phyloP scores from a whole-genome alignment of 1,139 yeast species.

The Lodderomyces theae region DNA sequence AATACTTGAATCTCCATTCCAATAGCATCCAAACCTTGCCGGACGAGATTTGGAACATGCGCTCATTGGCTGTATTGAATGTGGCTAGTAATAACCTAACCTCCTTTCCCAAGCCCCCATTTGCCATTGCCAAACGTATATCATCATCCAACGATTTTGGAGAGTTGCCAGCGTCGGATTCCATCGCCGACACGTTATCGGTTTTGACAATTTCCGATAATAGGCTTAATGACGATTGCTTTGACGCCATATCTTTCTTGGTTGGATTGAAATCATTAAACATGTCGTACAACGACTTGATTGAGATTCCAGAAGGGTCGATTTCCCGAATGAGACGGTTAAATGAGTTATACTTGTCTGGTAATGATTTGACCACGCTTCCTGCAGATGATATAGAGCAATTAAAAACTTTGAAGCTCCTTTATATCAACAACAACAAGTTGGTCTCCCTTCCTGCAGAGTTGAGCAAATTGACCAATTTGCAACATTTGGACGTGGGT shows the following conservation, averaged over 20 bases:
- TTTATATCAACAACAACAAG: slow-evolving; percentile 80
- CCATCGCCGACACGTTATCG: slow-evolving; percentile 53
- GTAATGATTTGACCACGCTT: slow-evolving; percentile 73
- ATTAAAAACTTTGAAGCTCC: slow-evolving; percentile 54
- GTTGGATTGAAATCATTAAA: slow-evolving; percentile 63
- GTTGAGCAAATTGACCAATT: slow-evolving; percentile 60
- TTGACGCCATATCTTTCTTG: slow-evolving; percentile 64
- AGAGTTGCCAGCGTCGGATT: slow-evolving; percentile 16
- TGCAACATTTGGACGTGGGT: slow-evolving; percentile 83
- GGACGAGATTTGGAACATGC: slow-evolving; percentile 63
- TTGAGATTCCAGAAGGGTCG: slow-evolving; percentile 78
- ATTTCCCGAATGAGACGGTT: slow-evolving; percentile 56
- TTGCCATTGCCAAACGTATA: slow-evolving; percentile 33
- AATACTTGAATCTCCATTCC: slow-evolving; percentile 75
- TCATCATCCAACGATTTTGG: slow-evolving; percentile 23
- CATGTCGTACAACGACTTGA: slow-evolving; percentile 76
- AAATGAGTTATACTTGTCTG: slow-evolving; percentile 74
- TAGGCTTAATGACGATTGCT: slow-evolving; percentile 73
- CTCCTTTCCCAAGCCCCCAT: slow-evolving; percentile 60
- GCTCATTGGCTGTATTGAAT: slow-evolving; percentile 59
- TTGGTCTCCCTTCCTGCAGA: slow-evolving; percentile 89
- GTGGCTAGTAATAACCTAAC: slow-evolving; percentile 77
- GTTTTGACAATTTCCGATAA: slow-evolving; percentile 77
- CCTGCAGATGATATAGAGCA: slow-evolving; percentile 83
- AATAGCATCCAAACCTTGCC: slow-evolving; percentile 78